These are phyloP conservation scores for Podospora pseudocomata DNA, from an alignment of 495 filamentous ascomycete genomes.

Conservation along the genomic window DNA sequence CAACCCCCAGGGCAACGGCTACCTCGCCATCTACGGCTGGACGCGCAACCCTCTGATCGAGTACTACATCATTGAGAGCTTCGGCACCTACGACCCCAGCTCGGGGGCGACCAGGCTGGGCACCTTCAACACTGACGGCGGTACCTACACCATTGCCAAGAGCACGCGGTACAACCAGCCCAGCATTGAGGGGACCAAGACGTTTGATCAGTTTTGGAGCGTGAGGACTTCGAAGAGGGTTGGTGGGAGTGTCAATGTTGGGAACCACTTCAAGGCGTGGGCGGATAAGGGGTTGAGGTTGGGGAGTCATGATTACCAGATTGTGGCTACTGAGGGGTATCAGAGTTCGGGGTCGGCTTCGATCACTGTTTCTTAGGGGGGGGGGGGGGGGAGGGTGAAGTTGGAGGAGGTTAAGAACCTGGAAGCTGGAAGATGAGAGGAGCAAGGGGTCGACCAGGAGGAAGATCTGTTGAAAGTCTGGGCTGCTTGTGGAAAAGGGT, in stretches of 20 bases:
- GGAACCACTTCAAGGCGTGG: constrained; percentile 62
- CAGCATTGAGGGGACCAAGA: constrained; percentile 52
- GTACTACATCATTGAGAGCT: constrained; percentile 59
- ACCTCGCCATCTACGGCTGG: constrained; percentile 61
- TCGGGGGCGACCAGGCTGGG: constrained; percentile 49
- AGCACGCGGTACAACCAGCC: constrained; percentile 57
- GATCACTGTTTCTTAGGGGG: constrained; percentile 44
- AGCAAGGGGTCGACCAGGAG: no score
- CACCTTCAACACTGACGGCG: constrained; percentile 55
- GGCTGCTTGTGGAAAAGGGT: not conserved
- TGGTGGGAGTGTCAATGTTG: constrained; percentile 43
- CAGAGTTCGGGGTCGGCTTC: constrained; percentile 48
- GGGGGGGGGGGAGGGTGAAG: not conserved
- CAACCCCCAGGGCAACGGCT: constrained; percentile 49
- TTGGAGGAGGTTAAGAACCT: not conserved
- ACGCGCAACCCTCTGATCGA: constrained; percentile 54
- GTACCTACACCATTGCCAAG: constrained; percentile 62
- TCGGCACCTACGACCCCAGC: constrained; percentile 55
- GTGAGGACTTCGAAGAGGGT: constrained; percentile 45
- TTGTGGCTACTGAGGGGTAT: constrained; percentile 59
- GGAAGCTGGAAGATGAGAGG: not conserved
- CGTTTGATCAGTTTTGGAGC: constrained; percentile 58
- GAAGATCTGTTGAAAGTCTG: no score
- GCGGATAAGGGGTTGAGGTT: constrained; percentile 44
- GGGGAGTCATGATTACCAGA: constrained; percentile 56